Conservation (phyloP, 2,329 filamentous ascomycete genomes). For the Blastomyces gilchristii region DNA sequence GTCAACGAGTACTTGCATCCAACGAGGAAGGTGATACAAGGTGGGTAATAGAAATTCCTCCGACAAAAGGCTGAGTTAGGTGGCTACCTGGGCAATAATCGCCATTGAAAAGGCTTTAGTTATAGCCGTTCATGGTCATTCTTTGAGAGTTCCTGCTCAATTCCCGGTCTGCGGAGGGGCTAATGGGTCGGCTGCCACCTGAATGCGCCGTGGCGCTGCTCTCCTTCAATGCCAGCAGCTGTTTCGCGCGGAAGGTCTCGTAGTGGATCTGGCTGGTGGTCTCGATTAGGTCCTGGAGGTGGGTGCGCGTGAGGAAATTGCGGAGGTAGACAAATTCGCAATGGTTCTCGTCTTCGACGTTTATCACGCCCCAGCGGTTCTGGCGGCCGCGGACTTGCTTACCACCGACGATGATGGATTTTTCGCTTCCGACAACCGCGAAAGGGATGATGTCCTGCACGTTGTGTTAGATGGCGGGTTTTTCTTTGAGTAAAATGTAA, state of each 20-base stretch:
- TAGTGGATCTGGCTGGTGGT: conserved; percentile 99
- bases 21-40: not conserved
- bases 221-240: conserved; percentile 94
- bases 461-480: not conserved
- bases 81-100: not conserved
- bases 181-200: conserved; percentile 76
- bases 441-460: conserved; percentile 85
- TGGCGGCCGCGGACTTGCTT: conserved; percentile 96
- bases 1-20: not conserved
- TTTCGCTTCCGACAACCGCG: conserved; percentile 94
- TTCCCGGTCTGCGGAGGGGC: conserved; percentile 86
- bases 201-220: conserved; percentile 69
- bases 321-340: conserved; percentile 98
- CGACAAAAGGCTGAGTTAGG: not conserved
- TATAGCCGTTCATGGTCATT: conserved; percentile 99
- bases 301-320: conserved; percentile 96
- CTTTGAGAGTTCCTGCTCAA: conserved; percentile 94
- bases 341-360: conserved; percentile 98
- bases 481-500: not conserved
- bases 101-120: conserved; percentile 27
- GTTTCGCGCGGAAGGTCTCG: conserved; percentile 99
- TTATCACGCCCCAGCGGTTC: conserved; percentile 99
- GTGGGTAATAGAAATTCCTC: not conserved
- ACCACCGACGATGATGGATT: conserved; percentile 92
- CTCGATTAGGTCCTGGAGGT: conserved; percentile 97